These are phyloP conservation scores for Iris pallida DNA, from an alignment of 116 monocot genomes.

Conservation along the genomic window DNA sequence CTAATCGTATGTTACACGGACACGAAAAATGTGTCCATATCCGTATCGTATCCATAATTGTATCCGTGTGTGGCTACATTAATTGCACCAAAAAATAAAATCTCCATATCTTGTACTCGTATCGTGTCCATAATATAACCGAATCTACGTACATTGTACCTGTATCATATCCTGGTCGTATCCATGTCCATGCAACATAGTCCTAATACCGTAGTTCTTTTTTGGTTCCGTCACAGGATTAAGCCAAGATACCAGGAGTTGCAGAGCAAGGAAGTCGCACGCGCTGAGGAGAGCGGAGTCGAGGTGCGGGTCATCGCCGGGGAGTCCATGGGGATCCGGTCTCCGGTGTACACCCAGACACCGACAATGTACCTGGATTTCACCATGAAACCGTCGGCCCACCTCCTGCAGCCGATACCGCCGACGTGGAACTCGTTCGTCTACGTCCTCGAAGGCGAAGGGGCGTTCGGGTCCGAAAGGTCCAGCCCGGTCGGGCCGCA, in stretches of 20 bases:
- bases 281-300: conserved; percentile 26
- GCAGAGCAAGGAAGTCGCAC: conserved; percentile 43
- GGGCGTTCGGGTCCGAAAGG: conserved; percentile 12
- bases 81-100: too few relatives aligned
- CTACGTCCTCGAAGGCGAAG: conserved; percentile 71
- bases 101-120: too few relatives aligned
- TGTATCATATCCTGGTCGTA: too few relatives aligned
- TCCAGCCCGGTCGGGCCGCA: conserved; percentile 16
- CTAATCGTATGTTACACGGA: too few relatives aligned
- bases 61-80: too few relatives aligned
- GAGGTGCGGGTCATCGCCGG: conserved; percentile 72
- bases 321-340: conserved; percentile 29
- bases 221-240: conserved; percentile 29
- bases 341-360: conserved; percentile 55
- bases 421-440: conserved; percentile 52
- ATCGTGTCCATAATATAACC: too few relatives aligned
- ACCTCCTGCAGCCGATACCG: conserved; percentile 24
- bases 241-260: conserved; percentile 73
- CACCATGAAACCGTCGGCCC: conserved; percentile 42
- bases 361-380: conserved; percentile 68
- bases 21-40: too few relatives aligned
- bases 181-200: too few relatives aligned
- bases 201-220: too few relatives aligned
- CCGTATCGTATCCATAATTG: too few relatives aligned
- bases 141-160: too few relatives aligned